Base-by-base conservation (phyloP, 768 basidiomycete genomes). In the Tephrocybe sp. region DNA sequence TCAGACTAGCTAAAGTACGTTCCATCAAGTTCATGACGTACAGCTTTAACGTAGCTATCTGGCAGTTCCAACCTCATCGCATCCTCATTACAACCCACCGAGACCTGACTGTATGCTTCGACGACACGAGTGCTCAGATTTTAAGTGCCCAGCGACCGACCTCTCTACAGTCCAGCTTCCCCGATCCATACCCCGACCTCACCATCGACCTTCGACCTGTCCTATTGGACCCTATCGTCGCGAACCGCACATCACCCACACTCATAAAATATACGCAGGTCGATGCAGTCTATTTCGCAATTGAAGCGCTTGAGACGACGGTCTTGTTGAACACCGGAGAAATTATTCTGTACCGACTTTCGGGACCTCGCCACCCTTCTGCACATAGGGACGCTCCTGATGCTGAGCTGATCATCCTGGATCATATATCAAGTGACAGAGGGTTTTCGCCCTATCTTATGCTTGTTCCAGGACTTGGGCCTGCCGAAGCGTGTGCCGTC, bases 101-200 rank as follows among this genome's bases (percentile, higher is more conserved):
- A 9, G 84, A 93, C 62, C 70, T 84, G 17, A 78, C 76, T 4
- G 68, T 94, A 17, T 80, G 78, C 48, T 88, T 94, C 65, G 81
- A 83, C 57, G 92, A 96, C 64, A 66, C 85, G 36, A 90, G 89
- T 48, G 76, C 83, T 3, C 84, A 87, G 24, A 73, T 92, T 2
- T 68, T 91, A 3, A 69, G 80, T 30, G 68, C 69, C 40, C 61
- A 71, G 3, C 66, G 68, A 5, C 72, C 75, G 3, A 71, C 73
- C 9, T 80, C 86, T 3, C 64, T 91, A 1, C 68, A 76, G 21
- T 72, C 77, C 47, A 75, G 83, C 50, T 93, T 83, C 59, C 92
- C 93, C 0, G 73, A 75, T n/a, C 69, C 78, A 1, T 72, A 91
- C 8, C 76, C 78, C 4, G 71, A 77, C 15, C 74, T 92, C 21